These are phyloP conservation scores for Pyracantha coccinea DNA, from an alignment of 331 rosid genomes.

Conservation along the genomic window DNA sequence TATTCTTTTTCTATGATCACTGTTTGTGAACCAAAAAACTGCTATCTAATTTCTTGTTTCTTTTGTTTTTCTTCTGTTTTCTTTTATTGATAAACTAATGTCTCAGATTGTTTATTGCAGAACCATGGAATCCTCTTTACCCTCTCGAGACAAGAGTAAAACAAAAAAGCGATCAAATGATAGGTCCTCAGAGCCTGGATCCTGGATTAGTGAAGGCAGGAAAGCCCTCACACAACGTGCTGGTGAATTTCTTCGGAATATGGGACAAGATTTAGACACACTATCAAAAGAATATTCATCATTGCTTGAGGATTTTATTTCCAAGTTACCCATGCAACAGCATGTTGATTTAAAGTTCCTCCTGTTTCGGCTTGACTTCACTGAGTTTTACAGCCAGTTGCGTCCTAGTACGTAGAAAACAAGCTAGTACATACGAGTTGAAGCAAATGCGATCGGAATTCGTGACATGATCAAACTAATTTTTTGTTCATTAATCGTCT, in stretches of 20 bases:
- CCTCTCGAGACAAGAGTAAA: constrained; percentile 60
- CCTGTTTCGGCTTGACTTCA: constrained; percentile 93
- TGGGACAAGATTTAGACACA: constrained; percentile 71
- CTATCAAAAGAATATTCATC: constrained; percentile 80
- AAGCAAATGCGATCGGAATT: constrained; percentile 20
- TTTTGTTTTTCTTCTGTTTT: not conserved
- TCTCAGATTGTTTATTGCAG: constrained; percentile 36
- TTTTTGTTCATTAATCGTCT: constrained; percentile 21
- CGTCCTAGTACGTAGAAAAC: constrained; percentile 39
- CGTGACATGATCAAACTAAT: constrained; percentile 17
- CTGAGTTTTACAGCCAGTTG: constrained; percentile 71
- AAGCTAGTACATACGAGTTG: constrained; percentile 13
- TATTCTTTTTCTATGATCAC: constrained; percentile 8
- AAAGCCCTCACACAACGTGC: constrained; percentile 87
- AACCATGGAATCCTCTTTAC: constrained; percentile 50
- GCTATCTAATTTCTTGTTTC: not conserved
- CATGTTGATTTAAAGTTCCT: constrained; percentile 97
- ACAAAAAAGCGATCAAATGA: constrained; percentile 33
- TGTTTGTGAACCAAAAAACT: not conserved
- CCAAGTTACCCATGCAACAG: constrained; percentile 90
- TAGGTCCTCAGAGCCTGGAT: constrained; percentile 44
- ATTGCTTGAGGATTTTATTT: constrained; percentile 76
- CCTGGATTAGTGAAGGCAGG: constrained; percentile 87
- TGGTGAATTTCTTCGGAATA: constrained; percentile 69
- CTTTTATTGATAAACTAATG: not conserved